Evolutionary conservation across 148 eudicot species (phyloP), one percentile per base, ranked within the genome.

Genomic region (Mesembryanthemum crystallinum): DNA sequence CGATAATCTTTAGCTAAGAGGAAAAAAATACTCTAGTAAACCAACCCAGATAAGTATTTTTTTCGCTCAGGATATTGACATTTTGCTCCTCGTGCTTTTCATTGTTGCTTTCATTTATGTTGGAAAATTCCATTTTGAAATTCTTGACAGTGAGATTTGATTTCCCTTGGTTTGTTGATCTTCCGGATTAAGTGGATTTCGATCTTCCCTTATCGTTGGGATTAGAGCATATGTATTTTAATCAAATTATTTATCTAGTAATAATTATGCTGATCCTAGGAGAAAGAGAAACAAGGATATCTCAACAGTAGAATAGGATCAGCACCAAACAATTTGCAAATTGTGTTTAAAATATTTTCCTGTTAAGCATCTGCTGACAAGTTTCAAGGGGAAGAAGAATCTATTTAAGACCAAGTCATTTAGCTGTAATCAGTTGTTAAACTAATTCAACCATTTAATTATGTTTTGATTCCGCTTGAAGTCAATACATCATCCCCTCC

Each of bases 401-500:
- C 76, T 29, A 72, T 58, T 12, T 43, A 58, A 42, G 66, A 1
- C 66, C 24, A 60, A 60, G 76, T 73, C 67, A 59, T 42, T 27
- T 35, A 11, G 29, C 25, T 59, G 23, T 15, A 39, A 51, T 59
- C 47, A 39, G 14, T 73, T 25, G 57, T 51, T 15, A 60, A 58
- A 33, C 27, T n/a, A 58, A 45, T 37, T 72, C 65, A 58, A 58
- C 51, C 39, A 27, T 60, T 60, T 35, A 23, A 73, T 35, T 73
- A 73, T 72, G 55, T 24, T 73, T 60, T 73, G 25, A 60, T 73
- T 73, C 67, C 54, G 37, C 14, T 10, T 1, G 7, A 59, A 60
- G 67, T 73, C 76, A 73, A 61, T 73, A 58, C 25, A 59, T 39
- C 52, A 72, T 72, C 62, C 25, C 57, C 52, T 57, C 28, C 75